Percentiles rank a stretch among this genome's conserved stretches.
These are phyloP conservation scores for Puccinia polysora DNA, from an alignment of 1,284 basidiomycete genomes.

Conservation along the genomic window DNA sequence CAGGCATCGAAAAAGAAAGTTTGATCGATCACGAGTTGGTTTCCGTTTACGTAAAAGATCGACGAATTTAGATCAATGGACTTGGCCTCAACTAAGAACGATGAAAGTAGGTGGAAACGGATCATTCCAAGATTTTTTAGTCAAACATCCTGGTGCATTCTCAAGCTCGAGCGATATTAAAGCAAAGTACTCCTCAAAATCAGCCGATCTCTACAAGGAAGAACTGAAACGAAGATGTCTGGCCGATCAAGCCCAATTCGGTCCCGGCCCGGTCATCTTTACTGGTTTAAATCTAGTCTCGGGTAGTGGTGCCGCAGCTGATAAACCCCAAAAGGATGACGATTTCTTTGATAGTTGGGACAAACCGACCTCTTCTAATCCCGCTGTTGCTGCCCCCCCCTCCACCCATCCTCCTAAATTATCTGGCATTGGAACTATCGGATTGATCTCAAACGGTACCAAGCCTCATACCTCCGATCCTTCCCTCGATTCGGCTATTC, in stretches of 20 bases:
- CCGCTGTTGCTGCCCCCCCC: slow-evolving; percentile 48
- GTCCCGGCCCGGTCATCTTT: slow-evolving; percentile 68
- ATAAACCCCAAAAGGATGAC: slow-evolving; percentile 65
- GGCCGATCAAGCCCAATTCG: slow-evolving; percentile 69
- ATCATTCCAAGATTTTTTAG: slow-evolving; percentile 84
- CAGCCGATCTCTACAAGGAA: slow-evolving; percentile 84
- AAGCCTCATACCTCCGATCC: slow-evolving; percentile 52
- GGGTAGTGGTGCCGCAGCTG: slow-evolving; percentile 52
- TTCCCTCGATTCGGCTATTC: slow-evolving; percentile 50
- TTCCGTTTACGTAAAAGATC: slow-evolving; percentile 61
- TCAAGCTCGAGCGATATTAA: slow-evolving; percentile 73
- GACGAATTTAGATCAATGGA: slow-evolving; percentile 95
- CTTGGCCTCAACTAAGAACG: slow-evolving; percentile 78
- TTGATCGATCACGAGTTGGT: slow-evolving; percentile 43
- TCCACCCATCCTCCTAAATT: slow-evolving; percentile 60
- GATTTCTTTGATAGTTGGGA: slow-evolving; percentile 98
- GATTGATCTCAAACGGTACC: slow-evolving; percentile 53
- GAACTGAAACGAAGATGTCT: slow-evolving; percentile 77
- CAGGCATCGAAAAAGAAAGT: slow-evolving; percentile 31
- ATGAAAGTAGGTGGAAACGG: slow-evolving; percentile 97
- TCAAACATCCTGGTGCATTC: slow-evolving; percentile 70
- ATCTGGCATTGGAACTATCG: slow-evolving; percentile 60
- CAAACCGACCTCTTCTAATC: slow-evolving; percentile 60
- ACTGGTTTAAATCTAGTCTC: slow-evolving; percentile 64
- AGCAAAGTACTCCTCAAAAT: slow-evolving; percentile 79